Evolutionary conservation across 164 flowering plant genomes (phyloP).

Genomic region (Annona squamosa): DNA sequence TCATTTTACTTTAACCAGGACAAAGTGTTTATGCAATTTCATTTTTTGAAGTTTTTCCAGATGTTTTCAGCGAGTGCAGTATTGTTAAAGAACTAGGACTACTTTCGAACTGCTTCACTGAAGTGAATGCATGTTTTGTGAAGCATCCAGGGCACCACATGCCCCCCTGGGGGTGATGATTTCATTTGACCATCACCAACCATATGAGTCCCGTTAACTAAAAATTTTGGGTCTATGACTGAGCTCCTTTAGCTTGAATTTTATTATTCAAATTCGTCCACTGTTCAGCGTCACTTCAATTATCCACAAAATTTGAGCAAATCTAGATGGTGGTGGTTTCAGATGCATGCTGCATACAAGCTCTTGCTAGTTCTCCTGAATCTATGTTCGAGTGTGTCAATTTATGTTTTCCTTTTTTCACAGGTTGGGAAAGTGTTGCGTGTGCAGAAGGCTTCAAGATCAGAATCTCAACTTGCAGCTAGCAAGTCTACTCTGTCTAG

Average conservation of each 20-base stretch:
- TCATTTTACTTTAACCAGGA: too few species aligned
- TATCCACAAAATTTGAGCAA: neutral
- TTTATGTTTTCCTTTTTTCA: conserved; percentile 3
- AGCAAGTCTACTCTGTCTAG: conserved; percentile 29
- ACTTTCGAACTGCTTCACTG: too few species aligned
- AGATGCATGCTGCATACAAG: neutral
- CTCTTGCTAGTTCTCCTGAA: neutral
- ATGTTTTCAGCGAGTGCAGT: too few species aligned
- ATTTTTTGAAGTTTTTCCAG: too few species aligned
- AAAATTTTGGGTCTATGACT: neutral
- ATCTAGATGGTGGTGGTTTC: neutral
- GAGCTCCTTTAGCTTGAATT: neutral
- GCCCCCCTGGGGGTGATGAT: neutral
- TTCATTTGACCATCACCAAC: neutral
- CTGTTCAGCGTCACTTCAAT: neutral
- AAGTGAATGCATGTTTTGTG: too few species aligned
- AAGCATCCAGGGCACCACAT: neutral
- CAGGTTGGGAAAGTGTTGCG: conserved; percentile 84
- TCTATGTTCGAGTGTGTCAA: neutral
- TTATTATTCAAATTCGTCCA: neutral
- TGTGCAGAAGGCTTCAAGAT: conserved; percentile 45
- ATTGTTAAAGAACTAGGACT: too few species aligned
- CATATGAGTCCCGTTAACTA: neutral
- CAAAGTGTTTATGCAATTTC: too few species aligned
- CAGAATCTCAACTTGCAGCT: conserved; percentile 14